Evolutionary conservation across 2,329 filamentous ascomycete species (phyloP), one percentile per base, ranked within the genome.

Genomic region (Xylariaceae sp.): DNA sequence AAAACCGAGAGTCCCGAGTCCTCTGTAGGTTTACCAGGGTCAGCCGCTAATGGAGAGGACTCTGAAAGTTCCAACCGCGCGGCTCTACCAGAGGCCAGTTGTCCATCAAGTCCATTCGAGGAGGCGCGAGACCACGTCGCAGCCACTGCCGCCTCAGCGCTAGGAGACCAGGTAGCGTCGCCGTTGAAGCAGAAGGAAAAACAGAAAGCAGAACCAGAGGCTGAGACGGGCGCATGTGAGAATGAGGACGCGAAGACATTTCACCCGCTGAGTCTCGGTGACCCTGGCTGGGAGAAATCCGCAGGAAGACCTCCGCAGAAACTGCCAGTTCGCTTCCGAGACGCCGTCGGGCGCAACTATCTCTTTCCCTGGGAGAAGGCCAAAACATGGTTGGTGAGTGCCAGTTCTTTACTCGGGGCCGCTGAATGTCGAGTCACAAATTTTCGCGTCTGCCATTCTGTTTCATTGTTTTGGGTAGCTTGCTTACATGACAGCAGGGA

Each of bases 351-450:
- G 24, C 77, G 86, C 57, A 87, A 86, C 66, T 89, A 85, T 69
- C 82, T 81, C 65, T 88, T 89, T 63, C 86, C 86, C 5, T 89
- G 83, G 74, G 80, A 87, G 61, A 72, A 87, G 44, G 88, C 84
- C 69, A 84, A 82, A 67, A 87, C 82, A 2, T 87, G 85, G 85
- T 76, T 79, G 75, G 84, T 85, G 77, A 71, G 76, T 58, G 0
- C 16, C 4, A 19, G 12, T 16, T 41, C 48, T 46, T 48, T 31
- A 17, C 21, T 43, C n/a, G 5, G n/a, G 19, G n/a, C 24, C 14
- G 34, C 19, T 26, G 12, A 2, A 3, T 6, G 23, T 16, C 9
- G 34, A 2, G 5, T 29, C 21, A 6, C 34, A n/a, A 33, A 9
- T 40, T 19, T 26, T 14, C 8, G n/a, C 29, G 23, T 23, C 12